These are phyloP conservation scores for Nematodospora valgi DNA, from an alignment of 805 yeast genomes.

Conservation along the genomic window DNA sequence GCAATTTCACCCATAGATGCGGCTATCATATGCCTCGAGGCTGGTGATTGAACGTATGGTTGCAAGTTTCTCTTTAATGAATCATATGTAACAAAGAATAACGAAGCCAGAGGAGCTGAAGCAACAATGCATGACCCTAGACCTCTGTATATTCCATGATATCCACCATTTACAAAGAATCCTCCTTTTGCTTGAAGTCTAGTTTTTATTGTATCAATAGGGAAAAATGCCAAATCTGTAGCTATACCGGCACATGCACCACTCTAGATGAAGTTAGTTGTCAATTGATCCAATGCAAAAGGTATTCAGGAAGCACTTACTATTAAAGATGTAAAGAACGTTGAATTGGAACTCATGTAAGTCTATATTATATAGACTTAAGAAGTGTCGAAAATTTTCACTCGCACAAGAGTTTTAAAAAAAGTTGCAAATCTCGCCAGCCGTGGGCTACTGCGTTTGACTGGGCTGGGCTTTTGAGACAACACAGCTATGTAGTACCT, in stretches of 20 bases:
- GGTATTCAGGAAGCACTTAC: conserved; percentile 23
- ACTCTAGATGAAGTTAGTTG: conserved; percentile 26
- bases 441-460: too few relatives aligned
- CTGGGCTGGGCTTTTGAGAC: too few relatives aligned
- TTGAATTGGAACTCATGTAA: conserved; percentile 10
- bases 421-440: too few relatives aligned
- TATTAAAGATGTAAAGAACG: conserved; percentile 29
- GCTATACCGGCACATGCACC: conserved; percentile 98
- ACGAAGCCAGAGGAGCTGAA: conserved; percentile 72
- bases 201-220: conserved; percentile 93
- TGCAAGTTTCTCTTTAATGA: conserved; percentile 51
- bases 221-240: conserved; percentile 91
- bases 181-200: conserved; percentile 95
- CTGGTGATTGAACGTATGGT: conserved; percentile 21
- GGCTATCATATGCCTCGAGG: conserved; percentile 70
- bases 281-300: neutral
- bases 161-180: conserved; percentile 89
- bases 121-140: conserved; percentile 92
- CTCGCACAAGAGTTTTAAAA: too few relatives aligned
- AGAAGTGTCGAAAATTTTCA: too few relatives aligned
- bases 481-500: too few relatives aligned
- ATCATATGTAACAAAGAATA: conserved; percentile 73
- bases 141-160: conserved; percentile 86
- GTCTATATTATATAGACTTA: neutral
- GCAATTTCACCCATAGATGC: conserved; percentile 90